Evolutionary conservation across 495 filamentous ascomycete genomes (phyloP), one percentile per base, ranked within the genome.

Genomic region (Aspergillus bertholletiae): DNA sequence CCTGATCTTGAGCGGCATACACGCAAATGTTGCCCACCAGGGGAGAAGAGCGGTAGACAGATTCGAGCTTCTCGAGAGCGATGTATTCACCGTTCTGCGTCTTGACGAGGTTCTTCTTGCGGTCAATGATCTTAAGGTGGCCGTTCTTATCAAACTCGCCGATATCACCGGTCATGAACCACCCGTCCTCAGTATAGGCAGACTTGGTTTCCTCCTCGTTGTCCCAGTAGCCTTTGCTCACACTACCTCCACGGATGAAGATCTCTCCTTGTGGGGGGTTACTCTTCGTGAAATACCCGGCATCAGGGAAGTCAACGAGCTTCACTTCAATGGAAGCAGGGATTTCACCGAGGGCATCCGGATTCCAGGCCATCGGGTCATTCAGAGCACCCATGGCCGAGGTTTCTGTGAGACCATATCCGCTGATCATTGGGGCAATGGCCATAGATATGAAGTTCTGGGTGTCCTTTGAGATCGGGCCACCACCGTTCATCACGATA

Each of bases 51-150:
- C 94, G 89, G 75, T 98, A 98, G 56, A 96, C 78, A 4, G 91
- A 92, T 76, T 98, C 94, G 49, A 98, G 89, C 82, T 98, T 98
- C 84, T 98, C 94, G 18, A 98, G 81, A 28, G 94, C 94, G 67
- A 98, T 96, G 73, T 98, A 98, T 77, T 98, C 94, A 64, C 94
- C 94, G 66, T 92, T 90, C 52, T 88, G 78, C 2, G 92, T 98
- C 85, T 97, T 97, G 69, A 96, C 88, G 57, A 97, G 72, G 70
- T 97, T 97, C 87, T 97, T 97, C 88, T 96, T 97, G 63, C 92
- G 89, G 72, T 97, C 92, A 63, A 97, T 96, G 70, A 97, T 88
- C 63, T 80, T 83, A 47, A 97, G 74, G 65, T 96, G 86, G 55
- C 92, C 92, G 63, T 86, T 81, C 55, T 74, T 64, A 66, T 93